Evolutionary conservation across 1,139 yeast species (phyloP).

Genomic region (Geotrichum europaeum): DNA sequence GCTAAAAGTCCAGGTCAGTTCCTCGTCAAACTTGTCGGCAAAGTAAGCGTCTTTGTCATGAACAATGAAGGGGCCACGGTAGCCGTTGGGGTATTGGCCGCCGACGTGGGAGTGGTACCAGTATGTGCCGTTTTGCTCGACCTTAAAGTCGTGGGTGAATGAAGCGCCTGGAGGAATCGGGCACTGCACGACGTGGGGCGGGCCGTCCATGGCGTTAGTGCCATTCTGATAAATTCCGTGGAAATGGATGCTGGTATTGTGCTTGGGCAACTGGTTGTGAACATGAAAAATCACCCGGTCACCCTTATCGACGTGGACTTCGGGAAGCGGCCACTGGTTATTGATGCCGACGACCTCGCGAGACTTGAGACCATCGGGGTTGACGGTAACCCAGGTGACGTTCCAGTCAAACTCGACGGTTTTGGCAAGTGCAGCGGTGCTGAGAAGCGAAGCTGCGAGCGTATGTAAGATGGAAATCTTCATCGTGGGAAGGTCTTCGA

Average conservation of each 20-base stretch:
- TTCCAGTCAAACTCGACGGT: constrained; percentile 69
- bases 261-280: constrained; percentile 55
- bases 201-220: constrained; percentile 77
- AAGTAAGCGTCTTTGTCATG: constrained; percentile 50
- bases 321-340: constrained; percentile 82
- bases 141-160: constrained; percentile 72
- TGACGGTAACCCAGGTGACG: constrained; percentile 61
- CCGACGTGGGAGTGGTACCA: constrained; percentile 96
- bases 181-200: constrained; percentile 80
- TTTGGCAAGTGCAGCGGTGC: constrained; percentile 40
- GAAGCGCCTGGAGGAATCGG: constrained; percentile 73
- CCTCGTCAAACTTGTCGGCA: constrained; percentile 63
- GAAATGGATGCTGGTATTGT: constrained; percentile 77
- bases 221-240: constrained; percentile 87
- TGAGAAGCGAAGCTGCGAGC: constrained; percentile 11
- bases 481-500: neutral
- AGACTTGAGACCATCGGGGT: constrained; percentile 68
- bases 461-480: neutral
- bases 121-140: constrained; percentile 78
- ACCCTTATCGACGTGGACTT: constrained; percentile 61
- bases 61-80: constrained; percentile 74
- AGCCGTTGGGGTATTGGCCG: constrained; percentile 87
- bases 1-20: constrained; percentile 53
- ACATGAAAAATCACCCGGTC: constrained; percentile 68
- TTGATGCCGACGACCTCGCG: constrained; percentile 75